Evolutionary conservation across 179 eudicot genomes (phyloP), one percentile per base, ranked within the genome.

Genomic region (Actinidia chinensis): DNA sequence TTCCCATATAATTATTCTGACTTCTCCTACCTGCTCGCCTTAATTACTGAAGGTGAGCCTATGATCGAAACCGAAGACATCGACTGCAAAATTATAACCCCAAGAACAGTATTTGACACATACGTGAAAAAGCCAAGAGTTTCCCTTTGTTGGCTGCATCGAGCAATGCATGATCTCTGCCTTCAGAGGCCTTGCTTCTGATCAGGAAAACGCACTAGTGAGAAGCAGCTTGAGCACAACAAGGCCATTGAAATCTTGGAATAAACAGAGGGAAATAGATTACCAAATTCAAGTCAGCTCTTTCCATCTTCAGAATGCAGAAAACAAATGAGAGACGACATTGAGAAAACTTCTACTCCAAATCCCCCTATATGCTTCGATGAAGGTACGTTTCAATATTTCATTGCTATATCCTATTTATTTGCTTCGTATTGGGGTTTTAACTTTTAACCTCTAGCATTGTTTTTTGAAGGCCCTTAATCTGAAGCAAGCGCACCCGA

Each of bases 91-190:
- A 85, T 85, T 74, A 85, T 86, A 58, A 86, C 77, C 33, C 74
- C 82, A 33, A 88, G 78, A 79, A 84, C 89, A 22, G 86, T 91
- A 51, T 91, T 92, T 69, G 90, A 91, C 93, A 91, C 80, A 86
- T 94, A 8, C 82, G 91, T 28, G 88, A 89, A 71, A 71, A 96
- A 76, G 88, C 94, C 78, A 94, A 84, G 81, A 87, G 85, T 68
- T 86, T 84, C 17, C 99, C 97, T 52, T 74, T 81, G 60, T 60
- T 93, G 79, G 79, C 89, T 54, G 47, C 85, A 56, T 72, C 89
- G 36, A 80, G 72, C 36, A 79, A 76, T 78, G 87, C 81, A 73
- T 79, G 76, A 74, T 84, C 87, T 13, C 91, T 93, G 1, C 79
- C 84, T 33, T 74, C 81, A 47, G 89, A 90, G 83, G 55, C 87